phyloP scores from a whole-genome alignment of 1,139 yeast genomes.

The Nakaseomyces uthaithaninus region DNA sequence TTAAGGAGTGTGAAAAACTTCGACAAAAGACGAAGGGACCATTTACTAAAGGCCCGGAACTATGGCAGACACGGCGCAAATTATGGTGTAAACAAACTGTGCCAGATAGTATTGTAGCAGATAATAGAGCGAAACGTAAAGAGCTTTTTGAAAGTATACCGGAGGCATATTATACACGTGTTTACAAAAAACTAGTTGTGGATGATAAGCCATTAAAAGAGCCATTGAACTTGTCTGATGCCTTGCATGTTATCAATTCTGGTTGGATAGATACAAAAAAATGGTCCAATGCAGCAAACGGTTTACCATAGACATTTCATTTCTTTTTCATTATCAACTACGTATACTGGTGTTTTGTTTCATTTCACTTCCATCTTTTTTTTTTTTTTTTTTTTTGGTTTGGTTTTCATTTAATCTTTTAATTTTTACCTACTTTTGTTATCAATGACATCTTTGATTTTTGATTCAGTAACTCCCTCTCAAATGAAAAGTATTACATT shows the following conservation, averaged over 20 bases:
- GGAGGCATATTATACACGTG: constrained; percentile 43
- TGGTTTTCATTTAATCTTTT: too few relatives aligned
- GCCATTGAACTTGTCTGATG: constrained; percentile 54
- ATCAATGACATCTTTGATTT: too few relatives aligned
- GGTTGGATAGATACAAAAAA: constrained; percentile 64
- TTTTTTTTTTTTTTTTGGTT: too few relatives aligned
- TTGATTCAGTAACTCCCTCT: too few relatives aligned
- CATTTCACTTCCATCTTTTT: too few relatives aligned
- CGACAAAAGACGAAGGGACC: constrained; percentile 26
- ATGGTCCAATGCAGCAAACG: constrained; percentile 45
- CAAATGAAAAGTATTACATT: too few relatives aligned
- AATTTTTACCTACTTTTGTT: too few relatives aligned
- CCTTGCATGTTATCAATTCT: constrained; percentile 50
- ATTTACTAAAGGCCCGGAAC: constrained; percentile 40
- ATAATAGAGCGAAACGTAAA: constrained; percentile 16
- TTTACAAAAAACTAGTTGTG: constrained; percentile 51
- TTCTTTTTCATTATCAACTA: too few relatives aligned
- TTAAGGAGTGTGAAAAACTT: constrained; percentile 28
- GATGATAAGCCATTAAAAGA: constrained; percentile 49
- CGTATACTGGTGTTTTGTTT: too few relatives aligned
- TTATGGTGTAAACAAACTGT: constrained; percentile 45
- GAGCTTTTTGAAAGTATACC: constrained; percentile 26
- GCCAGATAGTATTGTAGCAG: constrained; percentile 17
- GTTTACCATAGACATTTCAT: constrained; percentile 17
- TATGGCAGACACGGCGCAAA: constrained; percentile 54